Base-by-base conservation (phyloP, 1,284 basidiomycete genomes). In the Ganoderma sinense region DNA sequence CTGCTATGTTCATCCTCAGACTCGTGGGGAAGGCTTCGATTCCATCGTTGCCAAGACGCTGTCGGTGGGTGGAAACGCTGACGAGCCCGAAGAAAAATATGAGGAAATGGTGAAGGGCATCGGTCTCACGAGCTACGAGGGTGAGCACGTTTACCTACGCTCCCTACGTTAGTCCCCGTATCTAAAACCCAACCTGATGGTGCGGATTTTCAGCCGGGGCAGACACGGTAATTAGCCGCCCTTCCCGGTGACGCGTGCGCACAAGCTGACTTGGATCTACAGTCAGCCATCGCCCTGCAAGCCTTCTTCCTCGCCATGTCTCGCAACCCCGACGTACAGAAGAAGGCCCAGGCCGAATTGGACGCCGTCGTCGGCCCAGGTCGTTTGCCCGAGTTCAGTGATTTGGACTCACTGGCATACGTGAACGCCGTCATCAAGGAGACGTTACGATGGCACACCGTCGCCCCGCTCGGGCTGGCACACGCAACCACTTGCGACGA, bases 301-400 rank as follows among this genome's bases (percentile, higher is more conserved):
- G 70, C 75, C 0, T 73, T 76, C 66, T 72, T 77, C 59, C 69
- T 77, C 11, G 72, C 73, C 20, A 66, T 75, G 60, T 56, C 72
- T 20, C 67, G 75, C 1, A 53, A 74, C 58, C 78, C 78, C 6
- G 73, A 75, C 74, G 16, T 18, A 48, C 70, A 59, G 45, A 16
- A 31, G 11, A 71, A 70, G 58, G 74, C 75, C 1, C 80, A 80
- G 36, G 66, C 67, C 2, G 79, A 82, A 66, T 65, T 80, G 11
- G 79, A 80, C 58, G 31, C 58, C 0, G 59, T 76, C 13, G 63
- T 76, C 0, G 73, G 75, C 5, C 43, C 62, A 2, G 62, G 69
- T 26, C 68, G 74, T 10, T 55, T 76, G 14, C 72, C 72, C 2
- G 66, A 73, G 16, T 75, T 75, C 41, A 40, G 53, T 11, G 74